Conservation (phyloP, 2,329 filamentous ascomycete genomes). For the Teratosphaeria zuluensis region DNA sequence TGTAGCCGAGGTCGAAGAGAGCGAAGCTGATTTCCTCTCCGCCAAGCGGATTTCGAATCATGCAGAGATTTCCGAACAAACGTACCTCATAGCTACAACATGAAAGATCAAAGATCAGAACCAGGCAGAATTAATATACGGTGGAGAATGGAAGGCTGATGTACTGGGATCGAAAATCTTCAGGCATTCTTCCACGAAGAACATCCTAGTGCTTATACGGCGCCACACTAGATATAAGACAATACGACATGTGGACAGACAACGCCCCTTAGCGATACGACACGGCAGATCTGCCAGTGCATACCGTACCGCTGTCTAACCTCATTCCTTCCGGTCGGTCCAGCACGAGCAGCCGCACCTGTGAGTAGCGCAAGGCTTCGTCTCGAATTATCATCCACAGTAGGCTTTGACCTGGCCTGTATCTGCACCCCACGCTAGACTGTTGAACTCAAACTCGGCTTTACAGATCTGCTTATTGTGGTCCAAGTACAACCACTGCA, state of each 20-base stretch:
- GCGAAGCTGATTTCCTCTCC: not conserved
- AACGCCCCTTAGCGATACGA: no score
- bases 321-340: not conserved
- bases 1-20: not conserved
- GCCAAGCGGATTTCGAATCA: not conserved
- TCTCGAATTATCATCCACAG: not conserved
- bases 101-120: not conserved
- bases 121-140: no score
- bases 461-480: slow-evolving; percentile 1
- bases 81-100: not conserved
- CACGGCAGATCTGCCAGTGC: not conserved
- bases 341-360: not conserved
- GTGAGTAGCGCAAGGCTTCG: not conserved
- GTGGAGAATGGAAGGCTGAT: no score
- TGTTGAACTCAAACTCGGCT: slow-evolving; percentile 8
- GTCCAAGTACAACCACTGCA: slow-evolving; percentile 5
- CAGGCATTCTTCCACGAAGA: no score
- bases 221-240: no score
- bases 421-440: slow-evolving; percentile 7
- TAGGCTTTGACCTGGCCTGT: not conserved
- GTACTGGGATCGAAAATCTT: no score
- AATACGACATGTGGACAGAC: no score
- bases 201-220: no score
- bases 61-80: not conserved
- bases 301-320: not conserved